phyloP scores from a whole-genome alignment of 495 filamentous ascomycete genomes.

The Penicillium angulare region DNA sequence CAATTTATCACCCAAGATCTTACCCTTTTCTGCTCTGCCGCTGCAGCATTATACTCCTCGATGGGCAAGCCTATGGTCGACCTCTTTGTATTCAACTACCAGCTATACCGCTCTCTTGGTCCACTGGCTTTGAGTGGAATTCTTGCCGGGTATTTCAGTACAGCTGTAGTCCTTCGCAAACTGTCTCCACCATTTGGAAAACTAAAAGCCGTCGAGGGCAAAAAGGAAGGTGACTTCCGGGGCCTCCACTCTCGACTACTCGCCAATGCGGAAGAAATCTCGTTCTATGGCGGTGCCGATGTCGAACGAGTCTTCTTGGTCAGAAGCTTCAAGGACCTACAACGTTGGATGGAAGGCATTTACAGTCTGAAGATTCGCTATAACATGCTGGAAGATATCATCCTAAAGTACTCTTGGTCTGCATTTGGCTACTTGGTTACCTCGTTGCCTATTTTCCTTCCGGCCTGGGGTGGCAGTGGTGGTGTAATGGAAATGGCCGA shows the following conservation, averaged over 20 bases:
- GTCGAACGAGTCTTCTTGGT: constrained; percentile 90
- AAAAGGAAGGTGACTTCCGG: constrained; percentile 91
- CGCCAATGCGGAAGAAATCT: constrained; percentile 97
- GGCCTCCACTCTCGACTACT: constrained; percentile 86
- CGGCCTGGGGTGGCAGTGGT: constrained; percentile 86
- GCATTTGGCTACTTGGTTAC: constrained; percentile 94
- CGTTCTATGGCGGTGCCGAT: constrained; percentile 93
- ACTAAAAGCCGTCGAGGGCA: constrained; percentile 90
- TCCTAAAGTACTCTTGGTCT: constrained; percentile 97
- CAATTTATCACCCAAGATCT: constrained; percentile 98
- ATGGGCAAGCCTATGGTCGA: constrained; percentile 96
- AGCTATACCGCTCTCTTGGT: constrained; percentile 88
- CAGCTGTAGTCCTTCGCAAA: constrained; percentile 79
- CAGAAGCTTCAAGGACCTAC: constrained; percentile 84
- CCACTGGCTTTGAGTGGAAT: constrained; percentile 85
- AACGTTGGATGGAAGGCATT: constrained; percentile 93
- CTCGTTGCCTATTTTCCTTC: constrained; percentile 90
- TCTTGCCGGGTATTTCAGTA: constrained; percentile 86
- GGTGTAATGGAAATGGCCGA: constrained; percentile 63
- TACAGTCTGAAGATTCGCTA: constrained; percentile 96
- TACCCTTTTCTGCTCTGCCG: constrained; percentile 87
- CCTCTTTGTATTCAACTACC: constrained; percentile 94
- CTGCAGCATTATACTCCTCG: constrained; percentile 91
- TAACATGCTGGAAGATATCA: constrained; percentile 98
- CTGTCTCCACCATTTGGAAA: constrained; percentile 95